These are phyloP conservation scores for Afroboletus lepidellus DNA, from an alignment of 1,284 basidiomycete genomes.

Conservation along the genomic window DNA sequence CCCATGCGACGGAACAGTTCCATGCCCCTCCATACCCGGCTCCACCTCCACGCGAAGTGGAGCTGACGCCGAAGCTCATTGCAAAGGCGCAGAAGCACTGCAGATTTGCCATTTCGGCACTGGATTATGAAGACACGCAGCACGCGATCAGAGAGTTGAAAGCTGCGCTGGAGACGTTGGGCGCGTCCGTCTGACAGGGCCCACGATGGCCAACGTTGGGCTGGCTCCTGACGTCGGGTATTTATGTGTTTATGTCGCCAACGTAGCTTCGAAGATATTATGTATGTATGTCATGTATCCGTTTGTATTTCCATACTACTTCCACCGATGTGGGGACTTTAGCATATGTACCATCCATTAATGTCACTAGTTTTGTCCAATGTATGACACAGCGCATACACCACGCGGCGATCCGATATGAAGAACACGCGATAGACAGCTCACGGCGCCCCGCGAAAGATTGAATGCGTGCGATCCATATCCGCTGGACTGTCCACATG, in stretches of 20 bases:
- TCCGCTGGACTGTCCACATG: slow-evolving; percentile 33
- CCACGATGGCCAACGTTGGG: not conserved
- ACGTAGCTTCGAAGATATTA: not conserved
- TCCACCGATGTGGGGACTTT: not conserved
- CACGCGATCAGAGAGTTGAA: slow-evolving; percentile 80
- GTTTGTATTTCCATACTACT: not conserved
- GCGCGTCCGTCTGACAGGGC: slow-evolving; percentile 28
- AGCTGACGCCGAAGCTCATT: slow-evolving; percentile 63
- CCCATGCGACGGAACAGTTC: slow-evolving; percentile 8
- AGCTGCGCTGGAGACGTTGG: slow-evolving; percentile 73
- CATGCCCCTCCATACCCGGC: slow-evolving; percentile 17
- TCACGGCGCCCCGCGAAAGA: slow-evolving; percentile 8
- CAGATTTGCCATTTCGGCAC: slow-evolving; percentile 83
- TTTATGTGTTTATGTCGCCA: slow-evolving; percentile 8
- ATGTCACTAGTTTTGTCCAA: slow-evolving; percentile 4
- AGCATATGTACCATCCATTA: slow-evolving; percentile 1
- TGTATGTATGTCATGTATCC: slow-evolving; percentile 4
- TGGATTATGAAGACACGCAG: slow-evolving; percentile 90
- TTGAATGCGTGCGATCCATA: slow-evolving; percentile 16
- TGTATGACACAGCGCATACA: not conserved
- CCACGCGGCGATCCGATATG: not conserved
- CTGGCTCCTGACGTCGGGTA: slow-evolving; percentile 3
- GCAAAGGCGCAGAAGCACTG: slow-evolving; percentile 86
- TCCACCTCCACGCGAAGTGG: slow-evolving; percentile 38
- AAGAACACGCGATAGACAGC: not conserved